These are phyloP conservation scores for Trametes punicea DNA, from an alignment of 768 basidiomycete species.

Conservation along the genomic window DNA sequence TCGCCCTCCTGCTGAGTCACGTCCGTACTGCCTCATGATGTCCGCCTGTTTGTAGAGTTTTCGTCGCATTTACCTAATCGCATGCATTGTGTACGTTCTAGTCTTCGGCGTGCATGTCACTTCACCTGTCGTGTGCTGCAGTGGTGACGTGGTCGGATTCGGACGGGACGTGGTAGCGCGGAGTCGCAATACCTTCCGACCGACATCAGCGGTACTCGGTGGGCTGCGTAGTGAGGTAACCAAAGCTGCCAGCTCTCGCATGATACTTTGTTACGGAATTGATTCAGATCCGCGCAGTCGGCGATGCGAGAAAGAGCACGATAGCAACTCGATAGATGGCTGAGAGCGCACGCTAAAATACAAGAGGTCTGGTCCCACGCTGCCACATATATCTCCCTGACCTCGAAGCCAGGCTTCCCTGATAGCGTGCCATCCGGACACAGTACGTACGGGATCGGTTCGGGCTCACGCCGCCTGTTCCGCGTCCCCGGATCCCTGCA, in stretches of 20 bases:
- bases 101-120: neutral
- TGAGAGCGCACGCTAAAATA: constrained; percentile 6
- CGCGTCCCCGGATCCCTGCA: constrained; percentile 21
- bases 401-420: neutral
- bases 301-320: too few species aligned
- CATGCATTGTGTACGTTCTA: constrained; percentile 17
- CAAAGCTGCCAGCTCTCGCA: too few species aligned
- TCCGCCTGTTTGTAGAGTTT: constrained; percentile 13
- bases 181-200: too few species aligned
- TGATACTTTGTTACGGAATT: too few species aligned
- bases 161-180: too few species aligned
- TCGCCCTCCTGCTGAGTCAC: constrained; percentile 22
- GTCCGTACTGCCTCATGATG: constrained; percentile 14
- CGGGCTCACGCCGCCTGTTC: constrained; percentile 12
- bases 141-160: neutral
- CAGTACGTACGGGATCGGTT: too few species aligned
- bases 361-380: constrained; percentile 7
- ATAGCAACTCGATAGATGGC: neutral
- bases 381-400: constrained; percentile 1
- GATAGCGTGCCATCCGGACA: too few species aligned
- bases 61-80: constrained; percentile 18
- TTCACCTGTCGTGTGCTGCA: neutral
- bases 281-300: too few species aligned
- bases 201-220: too few species aligned
- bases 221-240: too few species aligned